These are phyloP conservation scores for Fusarium papillatum DNA, from an alignment of 2,329 filamentous ascomycete genomes.

Conservation along the genomic window DNA sequence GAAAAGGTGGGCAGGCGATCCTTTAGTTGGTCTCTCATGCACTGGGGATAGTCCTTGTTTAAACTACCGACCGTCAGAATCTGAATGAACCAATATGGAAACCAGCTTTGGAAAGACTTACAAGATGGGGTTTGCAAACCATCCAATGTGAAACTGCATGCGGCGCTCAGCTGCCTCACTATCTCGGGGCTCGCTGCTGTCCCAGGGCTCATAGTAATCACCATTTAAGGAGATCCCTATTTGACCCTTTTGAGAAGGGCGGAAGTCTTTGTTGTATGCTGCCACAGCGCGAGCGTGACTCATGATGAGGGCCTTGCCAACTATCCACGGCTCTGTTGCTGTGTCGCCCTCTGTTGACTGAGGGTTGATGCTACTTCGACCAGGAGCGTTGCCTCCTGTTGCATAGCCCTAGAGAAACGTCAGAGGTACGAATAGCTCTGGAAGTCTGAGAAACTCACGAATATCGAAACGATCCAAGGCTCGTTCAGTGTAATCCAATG, in stretches of 20 bases:
- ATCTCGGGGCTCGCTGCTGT: constrained; percentile 41
- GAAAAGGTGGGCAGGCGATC: constrained; percentile 48
- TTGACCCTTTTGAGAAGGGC: constrained; percentile 42
- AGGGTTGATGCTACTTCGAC: constrained; percentile 44
- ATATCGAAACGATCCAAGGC: constrained; percentile 54
- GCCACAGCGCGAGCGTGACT: constrained; percentile 50
- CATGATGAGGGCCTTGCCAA: constrained; percentile 52
- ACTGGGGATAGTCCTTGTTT: constrained; percentile 49
- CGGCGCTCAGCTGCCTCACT: constrained; percentile 49
- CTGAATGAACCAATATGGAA: background rate
- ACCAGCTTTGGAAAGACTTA: background rate
- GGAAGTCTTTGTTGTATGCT: constrained; percentile 50
- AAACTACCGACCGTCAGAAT: constrained; percentile 29
- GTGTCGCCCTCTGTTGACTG: constrained; percentile 46
- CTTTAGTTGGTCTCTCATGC: constrained; percentile 52
- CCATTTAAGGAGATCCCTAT: constrained; percentile 55
- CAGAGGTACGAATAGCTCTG: accelerated
- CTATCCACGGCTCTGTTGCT: constrained; percentile 53
- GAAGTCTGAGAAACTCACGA: constrained; percentile 17
- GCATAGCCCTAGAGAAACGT: constrained; percentile 43
- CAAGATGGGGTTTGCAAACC: constrained; percentile 56
- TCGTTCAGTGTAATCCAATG: constrained; percentile 58
- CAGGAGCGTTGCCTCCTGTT: constrained; percentile 52
- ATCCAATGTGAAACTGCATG: constrained; percentile 55
- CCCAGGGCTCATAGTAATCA: constrained; percentile 54